Conservation (phyloP, 805 yeast species). For the Candida gorgasii region DNA sequence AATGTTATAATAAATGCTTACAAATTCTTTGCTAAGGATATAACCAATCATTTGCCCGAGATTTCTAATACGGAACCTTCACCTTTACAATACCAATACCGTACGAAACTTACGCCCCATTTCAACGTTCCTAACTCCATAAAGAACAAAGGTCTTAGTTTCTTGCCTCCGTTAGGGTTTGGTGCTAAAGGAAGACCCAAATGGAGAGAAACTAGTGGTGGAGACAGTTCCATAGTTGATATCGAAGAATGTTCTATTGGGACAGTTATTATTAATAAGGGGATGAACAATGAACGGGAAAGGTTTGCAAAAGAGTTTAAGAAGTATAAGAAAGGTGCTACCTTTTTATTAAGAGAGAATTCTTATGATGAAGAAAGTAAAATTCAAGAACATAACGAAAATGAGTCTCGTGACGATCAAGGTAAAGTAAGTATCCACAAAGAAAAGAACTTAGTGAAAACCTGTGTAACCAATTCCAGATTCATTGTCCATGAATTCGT, state of each 20-base stretch:
- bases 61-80: conserved; percentile 69
- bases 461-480: conserved; percentile 78
- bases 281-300: conserved; percentile 67
- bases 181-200: conserved; percentile 79
- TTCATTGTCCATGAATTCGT: conserved; percentile 78
- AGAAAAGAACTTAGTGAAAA: conserved; percentile 47
- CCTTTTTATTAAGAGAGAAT: conserved; percentile 80
- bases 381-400: conserved; percentile 40
- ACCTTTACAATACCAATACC: conserved; percentile 72
- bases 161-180: conserved; percentile 80
- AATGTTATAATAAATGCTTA: conserved; percentile 81
- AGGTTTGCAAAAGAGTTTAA: conserved; percentile 50
- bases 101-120: conserved; percentile 96
- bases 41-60: conserved; percentile 55
- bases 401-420: conserved; percentile 10
- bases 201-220: conserved; percentile 63
- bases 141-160: conserved; percentile 24
- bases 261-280: conserved; percentile 72
- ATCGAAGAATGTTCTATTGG: conserved; percentile 95
- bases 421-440: conserved; percentile 33
- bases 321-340: conserved; percentile 74
- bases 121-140: conserved; percentile 72
- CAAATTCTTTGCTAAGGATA: conserved; percentile 66
- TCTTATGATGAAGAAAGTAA: conserved; percentile 44
- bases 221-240: conserved; percentile 69